Evolutionary conservation across 176 grass and related monocot species (phyloP).

Genomic region (Sorghum bicolor): Sorghum_bicolor_NCBIv3 NC_012877.2:17377501-17378000

Average conservation of each 20-base stretch:
- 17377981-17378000: conserved; percentile 46
- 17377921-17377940: conserved; percentile 5
- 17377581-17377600: conserved; percentile 29
- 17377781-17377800: conserved; percentile 25
- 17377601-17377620: conserved; percentile 23
- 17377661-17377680: conserved; percentile 26
- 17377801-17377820: conserved; percentile 10
- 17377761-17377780: conserved; percentile 18
- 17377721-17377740: conserved; percentile 29
- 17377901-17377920: conserved; percentile 31
- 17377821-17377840: conserved; percentile 25
- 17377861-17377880: conserved; percentile 28
- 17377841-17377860: conserved; percentile 36
- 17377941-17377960: conserved; percentile 44
- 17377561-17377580: conserved; percentile 44
- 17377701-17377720: conserved; percentile 35
- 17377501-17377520: conserved; percentile 48
- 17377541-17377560: conserved; percentile 30
- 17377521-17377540: conserved; percentile 38
- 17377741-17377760: conserved; percentile 34
- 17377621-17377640: conserved; percentile 18
- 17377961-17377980: conserved; percentile 32
- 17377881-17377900: conserved; percentile 33
- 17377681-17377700: conserved; percentile 15
- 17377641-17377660: conserved; percentile 38